A percentile compares a stretch with the other conserved stretches of the same genome.
Evolutionary conservation across 345 rosid genomes (phyloP).

Genomic region (Eucalyptus sp.): DNA sequence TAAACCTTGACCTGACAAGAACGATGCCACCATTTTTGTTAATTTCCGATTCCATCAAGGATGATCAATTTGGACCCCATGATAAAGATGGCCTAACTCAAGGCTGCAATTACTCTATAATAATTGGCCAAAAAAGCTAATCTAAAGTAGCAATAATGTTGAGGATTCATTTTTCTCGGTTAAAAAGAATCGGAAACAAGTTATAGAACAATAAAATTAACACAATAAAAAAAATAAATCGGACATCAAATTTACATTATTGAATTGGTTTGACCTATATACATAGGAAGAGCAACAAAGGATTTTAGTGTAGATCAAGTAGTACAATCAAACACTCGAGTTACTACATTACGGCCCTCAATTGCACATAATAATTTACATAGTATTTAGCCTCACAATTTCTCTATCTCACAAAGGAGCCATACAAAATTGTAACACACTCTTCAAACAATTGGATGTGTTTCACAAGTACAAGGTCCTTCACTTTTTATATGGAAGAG

Average conservation of each 20-base stretch:
- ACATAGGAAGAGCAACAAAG: background rate
- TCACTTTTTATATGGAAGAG: background rate
- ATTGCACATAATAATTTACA: background rate
- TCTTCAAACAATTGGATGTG: background rate
- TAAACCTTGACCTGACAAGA: background rate
- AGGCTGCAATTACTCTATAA: background rate
- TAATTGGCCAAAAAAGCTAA: background rate
- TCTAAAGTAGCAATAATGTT: background rate
- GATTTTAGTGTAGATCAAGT: too few species aligned
- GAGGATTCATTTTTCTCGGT: background rate
- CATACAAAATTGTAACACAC: background rate
- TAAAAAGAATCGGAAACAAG: background rate
- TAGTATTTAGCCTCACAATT: background rate
- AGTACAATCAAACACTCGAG: background rate
- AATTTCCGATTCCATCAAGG: background rate
- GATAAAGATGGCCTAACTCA: background rate
- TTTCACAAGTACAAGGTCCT: background rate
- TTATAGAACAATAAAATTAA: background rate
- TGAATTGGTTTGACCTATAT: rapidly evolving
- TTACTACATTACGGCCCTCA: background rate
- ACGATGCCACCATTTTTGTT: background rate
- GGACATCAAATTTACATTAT: too few species aligned
- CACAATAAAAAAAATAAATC: too few species aligned
- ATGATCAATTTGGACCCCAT: background rate
- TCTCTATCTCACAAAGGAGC: background rate